phyloP scores from a whole-genome alignment of 2,329 filamentous ascomycete genomes.

The Harringtonia aguacate region DNA sequence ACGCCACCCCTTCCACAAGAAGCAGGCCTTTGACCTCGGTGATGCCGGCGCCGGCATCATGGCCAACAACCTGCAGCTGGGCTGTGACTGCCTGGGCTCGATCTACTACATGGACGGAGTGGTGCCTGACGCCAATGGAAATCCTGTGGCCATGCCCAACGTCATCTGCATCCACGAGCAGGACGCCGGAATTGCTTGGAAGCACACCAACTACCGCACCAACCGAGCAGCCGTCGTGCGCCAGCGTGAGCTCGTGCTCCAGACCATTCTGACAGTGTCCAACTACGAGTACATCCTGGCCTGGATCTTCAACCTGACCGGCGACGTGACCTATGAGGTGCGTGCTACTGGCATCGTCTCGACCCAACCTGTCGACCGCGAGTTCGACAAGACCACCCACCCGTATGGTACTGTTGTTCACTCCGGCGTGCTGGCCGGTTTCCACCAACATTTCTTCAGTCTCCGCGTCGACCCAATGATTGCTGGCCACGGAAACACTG shows the following conservation, averaged over 20 bases:
- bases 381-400: slow-evolving; percentile 35
- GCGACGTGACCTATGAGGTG: slow-evolving; percentile 49
- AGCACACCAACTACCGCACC: slow-evolving; percentile 61
- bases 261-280: slow-evolving; percentile 57
- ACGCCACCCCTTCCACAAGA: slow-evolving; percentile 54
- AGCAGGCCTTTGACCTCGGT: slow-evolving; percentile 64
- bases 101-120: slow-evolving; percentile 52
- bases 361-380: slow-evolving; percentile 42
- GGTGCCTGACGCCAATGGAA: slow-evolving; percentile 41
- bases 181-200: slow-evolving; percentile 61
- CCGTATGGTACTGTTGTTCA: slow-evolving; percentile 51
- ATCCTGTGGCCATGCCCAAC: slow-evolving; percentile 32
- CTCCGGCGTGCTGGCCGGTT: slow-evolving; percentile 53
- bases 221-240: slow-evolving; percentile 49
- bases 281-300: slow-evolving; percentile 57
- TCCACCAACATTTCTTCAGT: slow-evolving; percentile 62
- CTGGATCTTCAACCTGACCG: slow-evolving; percentile 49
- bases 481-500: slow-evolving; percentile 29
- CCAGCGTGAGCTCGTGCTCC: slow-evolving; percentile 51
- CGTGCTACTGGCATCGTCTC: slow-evolving; percentile 57
- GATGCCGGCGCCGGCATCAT: slow-evolving; percentile 57
- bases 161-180: slow-evolving; percentile 61
- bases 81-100: slow-evolving; percentile 60
- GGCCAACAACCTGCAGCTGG: slow-evolving; percentile 57
- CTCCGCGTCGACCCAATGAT: slow-evolving; percentile 54